Evolutionary conservation across 2,329 filamentous ascomycete species (phyloP).

Genomic region (Botrytis fragariae): DNA sequence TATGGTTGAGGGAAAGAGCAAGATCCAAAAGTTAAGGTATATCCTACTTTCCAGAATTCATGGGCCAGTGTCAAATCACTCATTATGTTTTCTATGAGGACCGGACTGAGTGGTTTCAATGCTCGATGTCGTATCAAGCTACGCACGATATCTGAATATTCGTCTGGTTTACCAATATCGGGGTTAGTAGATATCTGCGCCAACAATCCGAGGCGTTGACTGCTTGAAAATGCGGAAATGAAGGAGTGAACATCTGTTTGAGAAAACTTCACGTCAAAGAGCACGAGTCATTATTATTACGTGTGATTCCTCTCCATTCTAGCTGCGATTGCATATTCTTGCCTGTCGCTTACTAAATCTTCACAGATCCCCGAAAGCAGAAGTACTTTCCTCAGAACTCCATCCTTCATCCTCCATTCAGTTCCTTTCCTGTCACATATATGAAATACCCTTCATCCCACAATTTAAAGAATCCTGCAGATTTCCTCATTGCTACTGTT

Average conservation of each 20-base stretch:
- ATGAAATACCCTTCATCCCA: not conserved
- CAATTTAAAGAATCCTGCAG: not conserved
- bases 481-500: not conserved
- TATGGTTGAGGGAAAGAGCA: rapidly evolving
- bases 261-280: not conserved
- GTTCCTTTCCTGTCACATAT: not conserved
- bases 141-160: not conserved
- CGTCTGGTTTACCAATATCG: not conserved
- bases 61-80: not conserved
- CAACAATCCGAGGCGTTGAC: not conserved
- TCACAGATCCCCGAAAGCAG: not conserved
- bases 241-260: not conserved
- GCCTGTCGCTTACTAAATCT: not conserved
- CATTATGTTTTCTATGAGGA: not conserved
- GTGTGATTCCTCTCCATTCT: not conserved
- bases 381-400: not conserved
- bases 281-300: not conserved
- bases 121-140: not conserved
- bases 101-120: rapidly evolving
- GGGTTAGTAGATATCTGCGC: not conserved
- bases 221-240: not conserved
- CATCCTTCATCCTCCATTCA: no score
- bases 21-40: not conserved
- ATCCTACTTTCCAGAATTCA: not conserved
- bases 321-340: not conserved